These are phyloP conservation scores for Sclerotinia nivalis DNA, from an alignment of 2,329 filamentous ascomycete species.

Conservation along the genomic window DNA sequence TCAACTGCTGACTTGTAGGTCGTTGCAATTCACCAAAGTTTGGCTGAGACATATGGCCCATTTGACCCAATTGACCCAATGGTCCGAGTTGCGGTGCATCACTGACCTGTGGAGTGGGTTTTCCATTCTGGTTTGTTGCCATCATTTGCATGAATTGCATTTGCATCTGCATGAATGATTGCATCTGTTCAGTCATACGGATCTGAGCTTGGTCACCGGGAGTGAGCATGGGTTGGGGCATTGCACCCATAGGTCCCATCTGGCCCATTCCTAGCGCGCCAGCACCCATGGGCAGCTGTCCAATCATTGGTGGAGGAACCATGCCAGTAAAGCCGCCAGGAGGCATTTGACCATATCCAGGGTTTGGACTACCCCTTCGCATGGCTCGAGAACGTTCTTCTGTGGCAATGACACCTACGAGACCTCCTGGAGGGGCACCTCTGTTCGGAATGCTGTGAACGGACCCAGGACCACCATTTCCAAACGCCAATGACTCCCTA, in stretches of 20 bases:
- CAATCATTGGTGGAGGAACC: constrained; percentile 22
- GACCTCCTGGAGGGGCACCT: constrained; percentile 66
- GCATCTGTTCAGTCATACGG: constrained; percentile 81
- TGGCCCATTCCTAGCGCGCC: constrained; percentile 37
- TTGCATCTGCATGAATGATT: constrained; percentile 88
- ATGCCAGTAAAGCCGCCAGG: constrained; percentile 40
- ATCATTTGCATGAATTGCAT: constrained; percentile 94
- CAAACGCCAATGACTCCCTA: constrained; percentile 73
- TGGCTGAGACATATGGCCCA: constrained; percentile 33
- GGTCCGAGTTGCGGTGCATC: constrained; percentile 28
- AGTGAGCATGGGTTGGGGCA: constrained; percentile 43
- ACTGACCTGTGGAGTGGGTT: background rate
- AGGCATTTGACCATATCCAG: constrained; percentile 47
- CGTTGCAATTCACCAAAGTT: constrained; percentile 32
- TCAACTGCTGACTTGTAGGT: constrained; percentile 29
- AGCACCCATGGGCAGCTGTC: constrained; percentile 30
- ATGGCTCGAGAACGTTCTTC: constrained; percentile 79
- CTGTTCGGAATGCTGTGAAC: constrained; percentile 42
- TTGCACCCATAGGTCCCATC: constrained; percentile 40
- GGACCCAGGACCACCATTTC: constrained; percentile 53
- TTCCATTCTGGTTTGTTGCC: constrained; percentile 42
- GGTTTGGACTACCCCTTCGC: constrained; percentile 74
- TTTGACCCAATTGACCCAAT: constrained; percentile 22
- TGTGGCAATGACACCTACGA: constrained; percentile 84
- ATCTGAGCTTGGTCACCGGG: constrained; percentile 72